A percentile compares a stretch with the other conserved stretches of the same genome.
phyloP scores from a whole-genome alignment of 805 yeast species.

The Candida sanyiensis region DNA sequence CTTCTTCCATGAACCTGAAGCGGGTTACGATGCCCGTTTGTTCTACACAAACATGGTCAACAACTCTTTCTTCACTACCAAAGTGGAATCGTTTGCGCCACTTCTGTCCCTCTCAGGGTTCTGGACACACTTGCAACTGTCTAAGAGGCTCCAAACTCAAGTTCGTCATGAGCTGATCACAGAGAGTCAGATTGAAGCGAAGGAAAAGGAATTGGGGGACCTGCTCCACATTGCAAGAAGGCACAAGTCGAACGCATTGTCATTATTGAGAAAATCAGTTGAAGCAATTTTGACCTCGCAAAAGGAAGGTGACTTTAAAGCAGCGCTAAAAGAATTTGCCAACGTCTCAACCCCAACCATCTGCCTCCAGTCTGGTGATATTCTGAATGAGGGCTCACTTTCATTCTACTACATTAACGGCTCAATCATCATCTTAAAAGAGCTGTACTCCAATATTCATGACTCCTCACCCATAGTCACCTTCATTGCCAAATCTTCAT shows the following conservation, averaged over 20 bases:
- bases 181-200: slow-evolving; percentile 3
- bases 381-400: slow-evolving; percentile 7
- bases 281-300: slow-evolving; percentile 13
- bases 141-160: slow-evolving; percentile 10
- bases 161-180: neutral
- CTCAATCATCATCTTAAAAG: slow-evolving; percentile 13
- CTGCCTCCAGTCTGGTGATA: slow-evolving; percentile 17
- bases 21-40: slow-evolving; percentile 6
- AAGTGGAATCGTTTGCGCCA: slow-evolving; percentile 1
- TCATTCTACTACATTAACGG: slow-evolving; percentile 18
- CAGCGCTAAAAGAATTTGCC: slow-evolving; percentile 7
- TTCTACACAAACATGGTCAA: slow-evolving; percentile 12
- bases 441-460: slow-evolving; percentile 10
- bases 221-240: slow-evolving; percentile 5
- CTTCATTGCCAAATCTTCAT: slow-evolving; percentile 11
- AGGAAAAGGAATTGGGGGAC: slow-evolving; percentile 1
- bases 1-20: slow-evolving; percentile 14
- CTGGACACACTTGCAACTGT: slow-evolving; percentile 20
- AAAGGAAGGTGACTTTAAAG: slow-evolving; percentile 5
- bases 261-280: slow-evolving; percentile 11
- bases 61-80: slow-evolving; percentile 8
- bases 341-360: slow-evolving; percentile 12
- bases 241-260: slow-evolving; percentile 10
- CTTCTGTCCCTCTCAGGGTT: slow-evolving; percentile 9
- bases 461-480: slow-evolving; percentile 17